Percentiles rank a stretch among this genome's conserved stretches.
Conservation (phyloP, 2,329 filamentous ascomycete species). For the Ophiocordyceps camponoti-floridani region DNA sequence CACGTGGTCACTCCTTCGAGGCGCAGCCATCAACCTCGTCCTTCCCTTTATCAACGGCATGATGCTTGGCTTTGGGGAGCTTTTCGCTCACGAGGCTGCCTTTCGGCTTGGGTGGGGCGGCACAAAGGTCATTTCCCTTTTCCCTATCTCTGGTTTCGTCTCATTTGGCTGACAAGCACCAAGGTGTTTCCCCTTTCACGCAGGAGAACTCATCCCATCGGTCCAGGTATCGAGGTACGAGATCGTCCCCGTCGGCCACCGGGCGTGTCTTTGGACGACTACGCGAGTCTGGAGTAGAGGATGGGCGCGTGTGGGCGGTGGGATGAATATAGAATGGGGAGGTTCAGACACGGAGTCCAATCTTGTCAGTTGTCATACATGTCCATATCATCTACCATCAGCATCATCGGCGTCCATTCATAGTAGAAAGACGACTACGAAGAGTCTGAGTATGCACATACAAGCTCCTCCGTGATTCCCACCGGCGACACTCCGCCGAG, state of each 20-base stretch:
- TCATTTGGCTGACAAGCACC: not conserved
- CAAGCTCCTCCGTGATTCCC: not conserved
- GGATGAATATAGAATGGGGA: not conserved
- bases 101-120: slow-evolving; percentile 85
- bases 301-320: not conserved
- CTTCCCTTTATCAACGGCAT: slow-evolving; percentile 93
- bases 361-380: not conserved
- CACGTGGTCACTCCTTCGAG: slow-evolving; percentile 66
- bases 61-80: slow-evolving; percentile 94
- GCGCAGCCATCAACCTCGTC: slow-evolving; percentile 88
- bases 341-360: no score
- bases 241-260: slow-evolving; percentile 40
- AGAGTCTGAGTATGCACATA: no score
- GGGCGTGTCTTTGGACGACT: slow-evolving; percentile 41
- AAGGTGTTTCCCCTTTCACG: slow-evolving; percentile 42
- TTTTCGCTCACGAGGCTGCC: slow-evolving; percentile 90
- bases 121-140: slow-evolving; percentile 51
- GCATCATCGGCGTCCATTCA: not conserved
- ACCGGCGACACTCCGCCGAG: not conserved
- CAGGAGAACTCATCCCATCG: slow-evolving; percentile 48
- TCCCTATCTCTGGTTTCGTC: not conserved
- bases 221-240: slow-evolving; percentile 67
- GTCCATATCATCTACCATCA: not conserved
- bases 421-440: not conserved
- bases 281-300: slow-evolving; percentile 46